Evolutionary conservation across 768 basidiomycete genomes (phyloP), one percentile per base, ranked within the genome.

Genomic region (Hygrocybe coccinea): DNA sequence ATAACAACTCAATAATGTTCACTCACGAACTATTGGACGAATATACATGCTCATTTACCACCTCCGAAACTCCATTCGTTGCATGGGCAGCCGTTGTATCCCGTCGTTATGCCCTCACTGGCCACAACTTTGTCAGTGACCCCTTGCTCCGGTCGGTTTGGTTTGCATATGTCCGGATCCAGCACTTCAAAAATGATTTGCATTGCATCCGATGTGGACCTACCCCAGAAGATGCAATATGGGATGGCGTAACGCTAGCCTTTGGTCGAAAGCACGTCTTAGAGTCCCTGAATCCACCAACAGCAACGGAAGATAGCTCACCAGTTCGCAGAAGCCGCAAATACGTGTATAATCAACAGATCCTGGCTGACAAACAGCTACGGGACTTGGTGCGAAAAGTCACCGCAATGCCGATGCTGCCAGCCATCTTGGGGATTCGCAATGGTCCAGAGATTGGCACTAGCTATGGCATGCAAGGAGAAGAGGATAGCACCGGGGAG

Each of bases 21-120:
- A 58, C 71, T 2, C 70, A 73, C 45, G 65, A 71, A 11, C 56
- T 74, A 2, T 58, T 75, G 4, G 65, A 75, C 34, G 67, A 69
- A 43, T 75, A 71, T 45, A 72, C 69, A 1, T 61, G 56, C 21
- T 55, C 58, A 0, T 74, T 58, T 49, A 70, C 67, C 9, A 54
- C 66, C 5, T 73, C 73, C 1, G 71, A 74, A 57, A 73, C 67
- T 0, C 49, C 49, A 14, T 50, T 50, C 21, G 35, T 37, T 17
- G 49, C 49, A 11, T 50, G 49, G 49, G 34, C 24, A 33, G 15
- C 49, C 10, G 49, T 50, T 14, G 49, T 50, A 37, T 33, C 49
- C 14, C 49, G 49, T 10, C 49, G 24, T 10, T 50, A 50, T 37
- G 14, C 22, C 22, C 14, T 37, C 34, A 11, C 15, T n/a, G 24